These are phyloP conservation scores for Rhodotorula sp. DNA, from an alignment of 1,284 basidiomycete genomes.

Conservation along the genomic window DNA sequence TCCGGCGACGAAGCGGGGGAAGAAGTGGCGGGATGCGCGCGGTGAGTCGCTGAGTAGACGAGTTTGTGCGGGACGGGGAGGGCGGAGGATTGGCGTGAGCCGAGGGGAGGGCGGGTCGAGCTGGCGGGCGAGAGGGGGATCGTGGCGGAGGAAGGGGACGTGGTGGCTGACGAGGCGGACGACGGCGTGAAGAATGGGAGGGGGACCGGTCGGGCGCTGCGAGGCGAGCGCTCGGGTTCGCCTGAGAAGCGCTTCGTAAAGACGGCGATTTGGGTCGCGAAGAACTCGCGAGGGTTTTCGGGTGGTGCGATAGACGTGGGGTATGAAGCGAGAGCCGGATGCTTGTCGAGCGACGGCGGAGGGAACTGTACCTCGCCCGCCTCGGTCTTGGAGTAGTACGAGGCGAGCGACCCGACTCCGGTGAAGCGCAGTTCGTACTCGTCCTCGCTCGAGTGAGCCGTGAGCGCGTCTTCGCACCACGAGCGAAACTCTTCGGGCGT, in stretches of 20 bases:
- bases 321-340: conserved; percentile 26
- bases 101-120: not conserved
- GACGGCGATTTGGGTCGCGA: conserved; percentile 69
- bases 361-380: conserved; percentile 32
- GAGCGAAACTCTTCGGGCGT: conserved; percentile 70
- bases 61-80: conserved; percentile 5
- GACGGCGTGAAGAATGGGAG: conserved; percentile 19
- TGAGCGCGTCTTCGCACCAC: conserved; percentile 60
- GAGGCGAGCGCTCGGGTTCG: conserved; percentile 49
- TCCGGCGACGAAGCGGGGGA: not conserved
- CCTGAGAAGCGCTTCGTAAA: conserved; percentile 54
- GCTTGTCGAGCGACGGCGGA: conserved; percentile 30
- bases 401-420: conserved; percentile 39
- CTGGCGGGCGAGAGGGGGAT: not conserved
- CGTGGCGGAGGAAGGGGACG: too few relatives aligned
- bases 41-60: conserved; percentile 1
- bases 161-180: not conserved
- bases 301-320: not conserved
- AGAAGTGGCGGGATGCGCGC: not conserved
- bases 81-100: too few relatives aligned
- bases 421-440: conserved; percentile 36
- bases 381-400: conserved; percentile 28
- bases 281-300: conserved; percentile 48
- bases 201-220: conserved; percentile 38
- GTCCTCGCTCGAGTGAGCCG: conserved; percentile 16